Evolutionary conservation across 305 asterid species (phyloP).

Genomic region (Fraxinus floribunda): DNA sequence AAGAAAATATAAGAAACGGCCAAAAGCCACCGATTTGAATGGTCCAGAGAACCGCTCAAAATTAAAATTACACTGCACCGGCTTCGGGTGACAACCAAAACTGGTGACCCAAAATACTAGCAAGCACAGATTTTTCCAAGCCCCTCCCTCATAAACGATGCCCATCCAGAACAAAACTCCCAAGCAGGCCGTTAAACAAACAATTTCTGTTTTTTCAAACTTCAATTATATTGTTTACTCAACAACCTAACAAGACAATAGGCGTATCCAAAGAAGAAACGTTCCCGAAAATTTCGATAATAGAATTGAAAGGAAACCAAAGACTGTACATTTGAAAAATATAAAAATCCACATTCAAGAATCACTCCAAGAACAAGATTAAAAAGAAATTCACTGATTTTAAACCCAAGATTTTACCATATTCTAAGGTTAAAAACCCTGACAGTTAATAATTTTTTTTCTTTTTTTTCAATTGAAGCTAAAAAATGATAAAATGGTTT

Average conservation of each 20-base stretch:
- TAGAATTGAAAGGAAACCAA: not conserved
- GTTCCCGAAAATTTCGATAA: not conserved
- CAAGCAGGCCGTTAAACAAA: not conserved
- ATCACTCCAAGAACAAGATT: not conserved
- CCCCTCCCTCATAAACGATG: too few relatives aligned
- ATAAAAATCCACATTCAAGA: not conserved
- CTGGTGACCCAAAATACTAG: too few relatives aligned
- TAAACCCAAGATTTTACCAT: not conserved
- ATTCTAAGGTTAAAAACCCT: not conserved
- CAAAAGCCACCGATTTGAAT: too few relatives aligned
- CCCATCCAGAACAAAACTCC: too few relatives aligned
- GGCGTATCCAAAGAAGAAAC: not conserved
- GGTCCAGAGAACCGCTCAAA: too few relatives aligned
- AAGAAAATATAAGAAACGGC: too few relatives aligned
- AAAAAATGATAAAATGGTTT: not conserved
- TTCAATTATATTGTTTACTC: not conserved
- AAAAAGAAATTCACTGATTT: not conserved
- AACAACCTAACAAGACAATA: not conserved
- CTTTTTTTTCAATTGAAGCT: not conserved
- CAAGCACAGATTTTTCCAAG: too few relatives aligned
- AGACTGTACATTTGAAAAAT: not conserved
- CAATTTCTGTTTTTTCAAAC: conserved; percentile 8
- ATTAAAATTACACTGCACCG: too few relatives aligned
- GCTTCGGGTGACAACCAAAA: too few relatives aligned
- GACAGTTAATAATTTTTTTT: too few relatives aligned